Evolutionary conservation across 768 basidiomycete species (phyloP).

Genomic region (Agrocybe praecox): DNA sequence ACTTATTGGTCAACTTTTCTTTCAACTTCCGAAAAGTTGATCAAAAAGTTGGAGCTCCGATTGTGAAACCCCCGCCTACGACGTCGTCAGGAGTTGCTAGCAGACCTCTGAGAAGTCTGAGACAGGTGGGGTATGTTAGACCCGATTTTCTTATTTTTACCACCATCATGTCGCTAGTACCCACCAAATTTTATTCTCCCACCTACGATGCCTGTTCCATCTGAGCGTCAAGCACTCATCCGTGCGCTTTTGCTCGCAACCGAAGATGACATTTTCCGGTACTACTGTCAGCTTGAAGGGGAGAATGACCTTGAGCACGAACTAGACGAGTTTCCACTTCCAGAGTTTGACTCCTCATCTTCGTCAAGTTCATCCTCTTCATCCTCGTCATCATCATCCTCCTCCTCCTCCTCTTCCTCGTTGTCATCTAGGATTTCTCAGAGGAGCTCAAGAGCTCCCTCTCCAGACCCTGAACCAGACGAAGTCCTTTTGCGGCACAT

Average conservation of each 20-base stretch:
- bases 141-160: no score
- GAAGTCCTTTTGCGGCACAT: background rate
- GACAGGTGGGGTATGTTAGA: no score
- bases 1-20: no score
- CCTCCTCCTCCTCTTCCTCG: conserved; percentile 3
- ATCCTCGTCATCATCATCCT: background rate
- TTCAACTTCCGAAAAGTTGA: no score
- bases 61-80: no score
- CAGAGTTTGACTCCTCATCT: no score
- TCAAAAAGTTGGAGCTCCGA: no score
- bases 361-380: no score
- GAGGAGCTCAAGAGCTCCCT: background rate
- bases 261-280: conserved; percentile 5
- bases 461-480: background rate
- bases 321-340: background rate
- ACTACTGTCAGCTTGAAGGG: background rate
- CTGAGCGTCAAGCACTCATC: conserved; percentile 15
- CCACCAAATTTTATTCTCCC: no score
- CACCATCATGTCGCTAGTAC: background rate
- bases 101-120: no score
- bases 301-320: background rate
- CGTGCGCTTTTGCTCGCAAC: conserved; percentile 10
- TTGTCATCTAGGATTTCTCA: background rate
- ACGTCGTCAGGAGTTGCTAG: no score
- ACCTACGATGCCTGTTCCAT: conserved; percentile 3